Evolutionary conservation across 2,329 filamentous ascomycete species (phyloP).

Genomic region (Blumeria graminis): DNA sequence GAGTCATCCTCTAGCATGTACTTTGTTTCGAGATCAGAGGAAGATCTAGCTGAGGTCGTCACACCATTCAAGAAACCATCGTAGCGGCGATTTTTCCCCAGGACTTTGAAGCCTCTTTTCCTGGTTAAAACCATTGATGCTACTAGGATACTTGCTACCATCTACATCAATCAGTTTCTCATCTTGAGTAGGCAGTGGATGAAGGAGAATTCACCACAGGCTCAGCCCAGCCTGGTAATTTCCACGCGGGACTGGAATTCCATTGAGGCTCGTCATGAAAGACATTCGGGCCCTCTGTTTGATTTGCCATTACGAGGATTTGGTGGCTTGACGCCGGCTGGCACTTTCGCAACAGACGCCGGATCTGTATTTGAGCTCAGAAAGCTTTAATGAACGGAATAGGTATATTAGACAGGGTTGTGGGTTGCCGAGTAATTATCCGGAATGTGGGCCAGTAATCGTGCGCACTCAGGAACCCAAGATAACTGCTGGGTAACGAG

Average conservation of each 20-base stretch:
- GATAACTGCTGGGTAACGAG: no score
- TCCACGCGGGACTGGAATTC: constrained; percentile 14
- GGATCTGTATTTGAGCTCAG: no score
- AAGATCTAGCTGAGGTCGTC: constrained; percentile 11
- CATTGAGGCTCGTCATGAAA: constrained; percentile 13
- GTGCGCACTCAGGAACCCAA: no score
- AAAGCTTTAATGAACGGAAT: no score
- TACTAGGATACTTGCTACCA: constrained; percentile 15
- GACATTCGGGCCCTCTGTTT: constrained; percentile 8
- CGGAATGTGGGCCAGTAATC: no score
- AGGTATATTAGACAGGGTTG: no score
- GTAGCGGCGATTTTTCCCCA: constrained; percentile 5
- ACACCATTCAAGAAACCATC: constrained; percentile 11
- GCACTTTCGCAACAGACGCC: no score
- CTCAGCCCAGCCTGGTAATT: constrained; percentile 15
- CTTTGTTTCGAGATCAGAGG: constrained; percentile 12
- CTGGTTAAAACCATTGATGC: constrained; percentile 14
- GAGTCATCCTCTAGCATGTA: constrained; percentile 7
- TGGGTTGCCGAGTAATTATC: no score
- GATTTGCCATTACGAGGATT: not conserved
- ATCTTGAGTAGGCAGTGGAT: not conserved
- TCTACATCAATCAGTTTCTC: constrained; percentile 9
- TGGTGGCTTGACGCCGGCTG: no score
- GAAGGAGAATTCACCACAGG: constrained; percentile 10
- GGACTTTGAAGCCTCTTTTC: constrained; percentile 10